These are phyloP conservation scores for Nephelium lappaceum DNA, from an alignment of 345 rosid species.

Conservation along the genomic window DNA sequence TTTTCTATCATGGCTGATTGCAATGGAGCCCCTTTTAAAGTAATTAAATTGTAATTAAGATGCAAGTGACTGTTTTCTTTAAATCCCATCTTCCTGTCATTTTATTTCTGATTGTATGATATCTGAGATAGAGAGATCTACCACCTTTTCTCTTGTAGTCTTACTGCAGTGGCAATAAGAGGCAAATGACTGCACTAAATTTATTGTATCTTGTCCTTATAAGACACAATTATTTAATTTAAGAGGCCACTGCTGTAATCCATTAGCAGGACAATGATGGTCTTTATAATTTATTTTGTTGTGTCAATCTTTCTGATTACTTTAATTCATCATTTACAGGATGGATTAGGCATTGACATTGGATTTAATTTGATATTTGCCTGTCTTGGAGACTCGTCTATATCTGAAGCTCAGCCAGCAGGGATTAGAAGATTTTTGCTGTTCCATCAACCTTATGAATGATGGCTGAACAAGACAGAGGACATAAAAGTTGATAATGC, in stretches of 20 bases:
- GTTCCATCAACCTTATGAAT: background rate
- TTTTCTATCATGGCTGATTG: background rate
- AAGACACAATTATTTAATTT: background rate
- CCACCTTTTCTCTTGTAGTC: background rate
- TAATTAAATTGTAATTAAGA: background rate
- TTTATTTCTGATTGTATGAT: background rate
- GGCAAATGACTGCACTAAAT: background rate
- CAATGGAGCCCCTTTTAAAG: background rate
- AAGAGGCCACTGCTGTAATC: background rate
- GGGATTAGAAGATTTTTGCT: background rate
- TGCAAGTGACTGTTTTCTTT: slow-evolving; percentile 20
- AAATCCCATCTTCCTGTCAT: background rate
- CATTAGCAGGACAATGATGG: background rate
- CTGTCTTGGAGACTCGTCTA: background rate
- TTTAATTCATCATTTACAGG: slow-evolving; percentile 3
- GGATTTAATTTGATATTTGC: background rate
- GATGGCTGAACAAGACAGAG: background rate
- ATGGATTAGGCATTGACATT: background rate
- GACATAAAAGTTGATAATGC: background rate
- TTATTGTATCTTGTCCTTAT: background rate
- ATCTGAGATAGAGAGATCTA: background rate
- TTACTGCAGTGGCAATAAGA: too few species aligned
- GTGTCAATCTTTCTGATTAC: background rate
- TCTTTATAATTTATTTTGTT: background rate
- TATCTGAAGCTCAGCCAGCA: background rate